Evolutionary conservation across 768 basidiomycete genomes (phyloP).

Genomic region (Trametes gibbosa): DNA sequence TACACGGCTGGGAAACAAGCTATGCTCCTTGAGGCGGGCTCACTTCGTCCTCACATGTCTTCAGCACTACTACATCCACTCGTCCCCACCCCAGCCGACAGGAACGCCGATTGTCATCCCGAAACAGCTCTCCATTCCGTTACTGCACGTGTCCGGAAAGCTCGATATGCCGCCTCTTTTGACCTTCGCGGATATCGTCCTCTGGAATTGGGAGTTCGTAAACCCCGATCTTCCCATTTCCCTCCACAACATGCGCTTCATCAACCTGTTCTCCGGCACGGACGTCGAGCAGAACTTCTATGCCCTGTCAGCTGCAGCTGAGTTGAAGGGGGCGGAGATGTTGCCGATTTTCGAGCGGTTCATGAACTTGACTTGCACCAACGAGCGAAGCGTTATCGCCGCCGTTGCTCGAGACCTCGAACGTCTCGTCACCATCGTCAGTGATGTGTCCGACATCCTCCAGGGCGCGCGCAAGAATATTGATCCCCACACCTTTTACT

Average conservation of each 20-base stretch:
- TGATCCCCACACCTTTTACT: conserved; percentile 87
- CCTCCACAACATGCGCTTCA: conserved; percentile 70
- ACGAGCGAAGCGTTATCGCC: conserved; percentile 41
- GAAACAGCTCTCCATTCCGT: conserved; percentile 70
- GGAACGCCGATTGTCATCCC: conserved; percentile 57
- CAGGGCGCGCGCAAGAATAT: conserved; percentile 65
- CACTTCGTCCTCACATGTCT: conserved; percentile 90
- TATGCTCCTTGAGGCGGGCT: conserved; percentile 72
- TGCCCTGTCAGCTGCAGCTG: conserved; percentile 75
- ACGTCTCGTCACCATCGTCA: conserved; percentile 65
- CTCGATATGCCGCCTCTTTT: conserved; percentile 90
- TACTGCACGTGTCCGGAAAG: conserved; percentile 68
- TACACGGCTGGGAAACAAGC: conserved; percentile 47
- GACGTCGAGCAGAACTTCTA: conserved; percentile 88
- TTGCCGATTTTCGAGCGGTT: conserved; percentile 87
- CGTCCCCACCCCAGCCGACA: conserved; percentile 47
- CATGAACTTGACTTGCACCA: conserved; percentile 66
- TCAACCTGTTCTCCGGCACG: conserved; percentile 78
- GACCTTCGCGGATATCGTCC: conserved; percentile 93
- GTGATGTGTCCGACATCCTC: conserved; percentile 70
- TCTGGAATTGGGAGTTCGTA: conserved; percentile 83
- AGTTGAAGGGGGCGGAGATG: conserved; percentile 84
- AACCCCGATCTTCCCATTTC: conserved; percentile 58
- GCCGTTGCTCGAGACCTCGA: conserved; percentile 72
- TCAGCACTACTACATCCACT: conserved; percentile 88